A percentile compares a stretch with the other conserved stretches of the same genome.
Evolutionary conservation across 768 basidiomycete genomes (phyloP).

Genomic region (Cystofilobasidium ferigula): DNA sequence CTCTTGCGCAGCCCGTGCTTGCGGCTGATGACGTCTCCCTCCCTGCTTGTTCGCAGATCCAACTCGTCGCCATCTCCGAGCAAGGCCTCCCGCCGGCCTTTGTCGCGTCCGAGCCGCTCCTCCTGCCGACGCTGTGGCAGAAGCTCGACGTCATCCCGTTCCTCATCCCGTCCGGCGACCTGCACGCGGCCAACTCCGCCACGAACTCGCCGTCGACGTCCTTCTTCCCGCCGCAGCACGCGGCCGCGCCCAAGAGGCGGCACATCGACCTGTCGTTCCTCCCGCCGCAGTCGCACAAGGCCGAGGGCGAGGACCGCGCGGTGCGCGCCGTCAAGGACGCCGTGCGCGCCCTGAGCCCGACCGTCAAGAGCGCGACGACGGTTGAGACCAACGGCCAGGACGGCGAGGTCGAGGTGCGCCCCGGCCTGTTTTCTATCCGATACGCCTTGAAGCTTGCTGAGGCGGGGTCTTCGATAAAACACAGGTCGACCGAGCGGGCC

Average conservation of each 20-base stretch:
- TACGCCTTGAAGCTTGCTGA: conserved; percentile 53
- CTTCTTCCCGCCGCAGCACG: not conserved
- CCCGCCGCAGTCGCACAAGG: conserved; percentile 46
- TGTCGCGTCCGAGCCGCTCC: conserved; percentile 52
- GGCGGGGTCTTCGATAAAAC: too few relatives aligned
- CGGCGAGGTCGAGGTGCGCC: conserved; percentile 43
- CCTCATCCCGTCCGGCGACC: conserved; percentile 11
- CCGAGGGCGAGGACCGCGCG: conserved; percentile 14
- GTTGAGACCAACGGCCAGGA: conserved; percentile 33
- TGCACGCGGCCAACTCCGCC: not conserved
- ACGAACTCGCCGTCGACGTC: not conserved
- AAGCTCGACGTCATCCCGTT: conserved; percentile 47
- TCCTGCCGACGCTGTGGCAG: conserved; percentile 76
- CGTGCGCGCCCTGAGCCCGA: not conserved
- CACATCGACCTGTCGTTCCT: conserved; percentile 24
- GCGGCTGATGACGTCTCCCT: too few relatives aligned
- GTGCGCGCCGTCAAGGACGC: conserved; percentile 12
- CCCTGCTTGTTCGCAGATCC: conserved; percentile 37
- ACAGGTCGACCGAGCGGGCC: conserved; percentile 66
- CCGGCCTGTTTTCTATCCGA: conserved; percentile 44
- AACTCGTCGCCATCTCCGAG: conserved; percentile 76
- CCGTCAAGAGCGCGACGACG: conserved; percentile 16
- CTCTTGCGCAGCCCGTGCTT: not conserved
- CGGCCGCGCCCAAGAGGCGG: not conserved
- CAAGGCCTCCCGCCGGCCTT: conserved; percentile 64